Evolutionary conservation across 805 yeast species (phyloP), one percentile per base, ranked within the genome.

Genomic region (Debaryomyces hansenii): DNA sequence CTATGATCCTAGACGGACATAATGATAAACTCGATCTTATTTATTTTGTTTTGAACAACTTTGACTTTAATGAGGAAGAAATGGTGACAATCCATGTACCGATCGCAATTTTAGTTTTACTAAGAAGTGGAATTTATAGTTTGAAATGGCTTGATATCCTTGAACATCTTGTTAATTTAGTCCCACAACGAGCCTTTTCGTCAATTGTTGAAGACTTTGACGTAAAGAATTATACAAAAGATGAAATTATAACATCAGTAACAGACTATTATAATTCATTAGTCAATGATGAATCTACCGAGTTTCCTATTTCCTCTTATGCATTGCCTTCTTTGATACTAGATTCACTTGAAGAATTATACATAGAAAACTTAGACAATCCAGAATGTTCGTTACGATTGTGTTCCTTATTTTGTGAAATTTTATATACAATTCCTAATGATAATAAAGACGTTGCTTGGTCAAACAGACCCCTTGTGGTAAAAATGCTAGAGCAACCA

Each of bases 51-150:
- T 52, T 90, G 10, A 69, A 72, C 18, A 77, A 77, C 44, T 92
- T 89, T 68, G 80, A 87, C 52, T 82, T 90, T 24, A 80, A 78
- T 36, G 99, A 92, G 52, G 97, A 90, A 54, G 98, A 90, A 51
- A 89, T 90, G 86, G 66, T 85, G 6, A 69, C 81, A 0, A 75
- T 78, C 15, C 97, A 92, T 59, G 68, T 87, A 6, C 97, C 98
- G 0, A 64, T 89, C 37, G 75, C 87, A 0, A 60, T 90, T 1
- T 54, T 89, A 15, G 67, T 78, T 1, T 47, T 75, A 1, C 58
- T 85, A 18, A 46, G 71, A 3, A 56, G 61, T 16, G 27, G 46
- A 11, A 32, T 41, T 1, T 37, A 56, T 5, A 49, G 44, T 9
- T 36, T 18, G 1, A 42, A 63, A 20, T 75, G 83, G 71, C 57